Evolutionary conservation across 331 rosid species (phyloP), one percentile per base, ranked within the genome.

Genomic region (Malus hybrid): DNA sequence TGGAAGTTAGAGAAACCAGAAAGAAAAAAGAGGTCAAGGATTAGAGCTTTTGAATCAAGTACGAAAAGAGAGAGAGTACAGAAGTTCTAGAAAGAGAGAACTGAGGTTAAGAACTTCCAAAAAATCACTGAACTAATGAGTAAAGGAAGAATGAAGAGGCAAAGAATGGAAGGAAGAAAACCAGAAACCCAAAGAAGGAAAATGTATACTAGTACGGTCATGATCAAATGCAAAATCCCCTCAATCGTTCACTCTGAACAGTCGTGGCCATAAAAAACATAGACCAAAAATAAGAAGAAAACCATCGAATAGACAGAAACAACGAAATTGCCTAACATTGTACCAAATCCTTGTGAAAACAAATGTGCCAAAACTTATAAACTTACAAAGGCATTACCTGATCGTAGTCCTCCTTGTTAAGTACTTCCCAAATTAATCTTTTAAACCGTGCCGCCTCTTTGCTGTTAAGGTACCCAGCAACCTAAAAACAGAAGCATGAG

Each of bases 361-460:
- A 15, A 5, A 56, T 16, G 24, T 72, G n/a, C n/a, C n/a, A 1
- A 16, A 65, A 22, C n/a, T n/a, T 57, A 54, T 10, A 74, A 7
- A 65, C 16, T 55, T 32, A 5, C 33, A 27, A 65, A 27, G 16
- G 70, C 70, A 65, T 39, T 78, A 72, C 82, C 82, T 78, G n/a
- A 5, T 20, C 12, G 4, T 14, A 54, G 32, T n/a, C n/a, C n/a
- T n/a, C n/a, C n/a, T n/a, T 72, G 71, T 78, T 71, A 68, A 78
- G 39, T n/a, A 7, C 66, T 78, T 78, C 82, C 73, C 73, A 72
- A 27, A 78, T 55, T 14, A 72, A 13, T 46, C 82, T 28, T 29
- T 78, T 78, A 29, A 54, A 78, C 24, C 9, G 29, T 2, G 73
- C 54, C 31, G 67, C 82, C 68, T 71, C 19, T 67, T 78, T 64